Evolutionary conservation across 352 stramenopile species (phyloP).

Genomic region (Pythium pyrilobum): DNA sequence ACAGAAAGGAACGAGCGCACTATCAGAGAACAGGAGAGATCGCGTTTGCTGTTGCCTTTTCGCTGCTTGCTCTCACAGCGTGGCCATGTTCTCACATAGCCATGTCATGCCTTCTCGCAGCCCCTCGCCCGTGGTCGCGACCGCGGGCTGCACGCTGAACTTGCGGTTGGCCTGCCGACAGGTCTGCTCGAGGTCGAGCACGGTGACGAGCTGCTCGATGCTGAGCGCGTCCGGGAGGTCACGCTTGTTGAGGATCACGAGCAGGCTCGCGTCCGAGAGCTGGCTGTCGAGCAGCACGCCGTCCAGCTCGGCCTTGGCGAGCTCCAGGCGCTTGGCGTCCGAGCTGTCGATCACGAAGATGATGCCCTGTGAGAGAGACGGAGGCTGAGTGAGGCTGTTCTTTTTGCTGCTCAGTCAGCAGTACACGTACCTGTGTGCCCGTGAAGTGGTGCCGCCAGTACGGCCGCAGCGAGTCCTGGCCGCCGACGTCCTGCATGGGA

Average conservation of each 20-base stretch:
- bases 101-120: conserved; percentile 68
- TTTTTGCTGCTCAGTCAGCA: neutral
- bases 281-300: conserved; percentile 65
- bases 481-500: conserved; percentile 57
- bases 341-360: conserved; percentile 83
- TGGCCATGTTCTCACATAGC: conserved; percentile 76
- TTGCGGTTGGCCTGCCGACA: conserved; percentile 42
- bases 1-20: too few relatives aligned
- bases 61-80: conserved; percentile 34
- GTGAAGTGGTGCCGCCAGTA: conserved; percentile 87
- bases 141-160: conserved; percentile 55
- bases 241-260: conserved; percentile 77
- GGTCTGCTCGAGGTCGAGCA: conserved; percentile 47
- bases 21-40: too few relatives aligned
- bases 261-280: conserved; percentile 51
- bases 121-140: conserved; percentile 74
- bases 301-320: conserved; percentile 68
- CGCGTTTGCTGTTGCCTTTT: too few relatives aligned
- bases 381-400: neutral
- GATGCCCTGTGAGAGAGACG: conserved; percentile 40
- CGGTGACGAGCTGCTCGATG: conserved; percentile 40
- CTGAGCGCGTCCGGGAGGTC: conserved; percentile 49
- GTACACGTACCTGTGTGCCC: conserved; percentile 51
- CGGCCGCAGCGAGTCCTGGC: conserved; percentile 68
- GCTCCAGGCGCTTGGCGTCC: conserved; percentile 52